phyloP scores from a whole-genome alignment of 2,329 filamentous ascomycete species.

The Tolypocladium amazonense region DNA sequence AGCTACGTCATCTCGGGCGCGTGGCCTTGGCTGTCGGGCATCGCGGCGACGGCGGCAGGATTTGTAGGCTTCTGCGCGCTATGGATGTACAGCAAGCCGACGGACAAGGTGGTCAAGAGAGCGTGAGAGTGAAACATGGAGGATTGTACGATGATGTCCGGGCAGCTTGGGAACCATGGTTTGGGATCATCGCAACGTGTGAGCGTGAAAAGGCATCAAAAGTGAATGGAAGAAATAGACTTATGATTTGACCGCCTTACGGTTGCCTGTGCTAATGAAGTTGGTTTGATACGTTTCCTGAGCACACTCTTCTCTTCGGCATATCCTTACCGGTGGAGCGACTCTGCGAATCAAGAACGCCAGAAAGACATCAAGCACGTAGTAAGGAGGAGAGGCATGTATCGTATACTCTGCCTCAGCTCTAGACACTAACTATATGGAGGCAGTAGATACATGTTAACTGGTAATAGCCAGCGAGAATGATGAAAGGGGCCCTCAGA shows the following conservation, averaged over 20 bases:
- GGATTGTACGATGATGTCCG: not conserved
- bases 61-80: slow-evolving; percentile 78
- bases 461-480: not conserved
- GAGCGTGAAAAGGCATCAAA: not conserved
- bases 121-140: slow-evolving; percentile 13
- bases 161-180: not conserved
- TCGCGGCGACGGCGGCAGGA: slow-evolving; percentile 71
- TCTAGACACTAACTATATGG: not conserved
- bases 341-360: no score
- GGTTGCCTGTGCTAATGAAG: not conserved
- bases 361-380: not conserved
- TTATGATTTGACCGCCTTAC: not conserved
- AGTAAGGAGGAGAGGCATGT: no score
- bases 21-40: slow-evolving; percentile 89
- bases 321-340: no score
- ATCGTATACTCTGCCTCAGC: not conserved
- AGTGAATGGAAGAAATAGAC: not conserved
- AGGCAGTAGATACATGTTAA: not conserved
- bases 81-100: slow-evolving; percentile 66
- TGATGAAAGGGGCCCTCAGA: slow-evolving; percentile 33
- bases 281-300: no score
- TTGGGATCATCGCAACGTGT: not conserved
- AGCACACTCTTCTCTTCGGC: no score
- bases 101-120: slow-evolving; percentile 14
- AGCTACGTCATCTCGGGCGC: slow-evolving; percentile 83